These are phyloP conservation scores for Priceomyces haplophilus DNA, from an alignment of 805 yeast genomes.

Conservation along the genomic window DNA sequence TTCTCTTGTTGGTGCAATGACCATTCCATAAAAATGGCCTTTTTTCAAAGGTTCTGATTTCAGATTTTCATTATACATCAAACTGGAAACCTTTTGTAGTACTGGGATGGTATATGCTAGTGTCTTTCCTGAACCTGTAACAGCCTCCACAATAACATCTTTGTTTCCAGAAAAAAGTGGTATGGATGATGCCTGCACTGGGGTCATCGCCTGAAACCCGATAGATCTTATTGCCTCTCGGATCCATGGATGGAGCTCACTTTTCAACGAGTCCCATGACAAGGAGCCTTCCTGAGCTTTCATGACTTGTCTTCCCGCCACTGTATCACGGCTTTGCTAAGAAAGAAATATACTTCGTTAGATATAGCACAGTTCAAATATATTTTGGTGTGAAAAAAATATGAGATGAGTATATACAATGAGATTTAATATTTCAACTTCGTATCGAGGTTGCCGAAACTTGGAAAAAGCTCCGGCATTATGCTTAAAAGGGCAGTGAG, in stretches of 20 bases:
- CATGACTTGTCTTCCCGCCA: too few species aligned
- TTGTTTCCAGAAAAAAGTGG: constrained; percentile 81
- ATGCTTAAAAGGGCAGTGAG: constrained; percentile 28
- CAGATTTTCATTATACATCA: constrained; percentile 21
- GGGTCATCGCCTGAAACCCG: constrained; percentile 85
- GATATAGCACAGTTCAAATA: neutral
- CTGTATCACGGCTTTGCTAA: too few species aligned
- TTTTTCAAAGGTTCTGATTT: constrained; percentile 38
- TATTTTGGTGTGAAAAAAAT: neutral
- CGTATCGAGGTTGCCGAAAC: neutral
- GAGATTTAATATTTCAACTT: constrained; percentile 3
- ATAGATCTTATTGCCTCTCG: constrained; percentile 64
- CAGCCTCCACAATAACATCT: constrained; percentile 96
- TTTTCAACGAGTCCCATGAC: constrained; percentile 57
- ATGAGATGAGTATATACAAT: constrained; percentile 4
- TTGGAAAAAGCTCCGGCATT: neutral
- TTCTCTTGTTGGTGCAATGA: constrained; percentile 74
- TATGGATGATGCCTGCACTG: constrained; percentile 93
- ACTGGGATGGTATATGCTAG: constrained; percentile 85
- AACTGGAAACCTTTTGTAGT: constrained; percentile 56
- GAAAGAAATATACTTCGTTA: neutral
- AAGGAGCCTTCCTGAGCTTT: constrained; percentile 40
- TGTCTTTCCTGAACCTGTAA: constrained; percentile 98
- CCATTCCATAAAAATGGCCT: constrained; percentile 69
- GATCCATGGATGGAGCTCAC: constrained; percentile 66